Evolutionary conservation across 2,329 filamentous ascomycete species (phyloP), one percentile per base, ranked within the genome.

Genomic region (Sclerotinia nivalis): DNA sequence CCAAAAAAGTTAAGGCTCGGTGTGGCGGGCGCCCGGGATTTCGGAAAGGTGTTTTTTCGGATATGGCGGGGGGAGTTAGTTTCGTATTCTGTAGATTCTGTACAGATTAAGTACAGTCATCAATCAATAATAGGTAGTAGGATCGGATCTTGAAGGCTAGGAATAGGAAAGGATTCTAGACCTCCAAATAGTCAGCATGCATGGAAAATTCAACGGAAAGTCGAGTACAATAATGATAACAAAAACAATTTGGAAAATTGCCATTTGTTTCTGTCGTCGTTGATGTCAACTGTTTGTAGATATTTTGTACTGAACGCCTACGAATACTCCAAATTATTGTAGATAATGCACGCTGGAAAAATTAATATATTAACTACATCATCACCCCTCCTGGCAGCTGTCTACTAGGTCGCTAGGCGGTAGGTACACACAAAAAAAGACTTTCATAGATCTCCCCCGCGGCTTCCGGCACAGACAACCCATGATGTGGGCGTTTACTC

Each of bases 391-490:
- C 37, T 40, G 37, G 37, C 37, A 40, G 37, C 37, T 13, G 12
- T 10, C 12, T 40, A 62, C n/a, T 25, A 37, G 34, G 34, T 7
- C 34, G 6, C 34, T 37, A 40, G 37, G 37, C 37, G 37, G 37
- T 37, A 45, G 58, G 12, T 45, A 49, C 28, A 40, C 5, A 37
- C 7, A 40, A 52, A 31, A 50, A 49, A 31, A 8, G 31, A 22
- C 47, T 64, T 50, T 64, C 31, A 52, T 28, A 40, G 47, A n/a
- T n/a, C 47, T 52, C 61, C 47, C 52, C 61, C 61, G 61, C 47
- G 34, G 47, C 61, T 64, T 64, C 61, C 61, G 61, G 61, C 47
- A 40, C 61, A 28, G 52, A 13, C 9, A 52, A 40, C 4, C 47
- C 47, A 64, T 18, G 31, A 64, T 52, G 45, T 31, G 47, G 31